phyloP scores from a whole-genome alignment of 331 rosid genomes.

The Telfairia occidentalis region DNA sequence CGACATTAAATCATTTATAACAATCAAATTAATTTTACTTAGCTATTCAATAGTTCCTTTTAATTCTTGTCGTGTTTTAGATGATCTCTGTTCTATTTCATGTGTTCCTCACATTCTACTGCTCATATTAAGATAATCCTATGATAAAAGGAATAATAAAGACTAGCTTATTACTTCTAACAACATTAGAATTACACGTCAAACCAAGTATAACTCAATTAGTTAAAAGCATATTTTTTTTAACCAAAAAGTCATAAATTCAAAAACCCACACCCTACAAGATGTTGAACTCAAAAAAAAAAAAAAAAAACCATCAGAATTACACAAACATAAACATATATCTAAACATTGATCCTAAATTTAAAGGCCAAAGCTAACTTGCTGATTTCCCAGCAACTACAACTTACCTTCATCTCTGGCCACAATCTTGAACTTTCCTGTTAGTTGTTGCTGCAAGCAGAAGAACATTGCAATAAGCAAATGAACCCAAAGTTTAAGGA shows the following conservation, averaged over 20 bases:
- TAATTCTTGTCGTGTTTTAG: too few species aligned
- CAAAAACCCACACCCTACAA: too few species aligned
- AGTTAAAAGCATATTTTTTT: too few species aligned
- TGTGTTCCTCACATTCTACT: background rate
- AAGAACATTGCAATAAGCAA: background rate
- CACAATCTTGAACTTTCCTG: constrained; percentile 50
- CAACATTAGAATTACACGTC: background rate
- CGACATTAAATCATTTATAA: background rate
- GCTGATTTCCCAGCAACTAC: background rate
- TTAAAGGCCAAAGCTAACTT: background rate
- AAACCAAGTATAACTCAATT: too few species aligned
- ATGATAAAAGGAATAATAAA: background rate
- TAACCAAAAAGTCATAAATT: too few species aligned
- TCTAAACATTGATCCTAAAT: background rate
- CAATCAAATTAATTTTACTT: background rate
- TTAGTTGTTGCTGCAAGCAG: constrained; percentile 41
- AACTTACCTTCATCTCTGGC: constrained; percentile 26
- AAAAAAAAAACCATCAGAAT: too few species aligned
- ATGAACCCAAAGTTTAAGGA: background rate
- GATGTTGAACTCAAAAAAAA: too few species aligned
- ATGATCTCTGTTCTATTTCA: too few species aligned
- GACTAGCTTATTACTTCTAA: background rate
- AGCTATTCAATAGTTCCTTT: background rate
- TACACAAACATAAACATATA: background rate
- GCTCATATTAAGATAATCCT: background rate